Evolutionary conservation across 1,139 yeast genomes (phyloP).

Genomic region (Pichia sp.): DNA sequence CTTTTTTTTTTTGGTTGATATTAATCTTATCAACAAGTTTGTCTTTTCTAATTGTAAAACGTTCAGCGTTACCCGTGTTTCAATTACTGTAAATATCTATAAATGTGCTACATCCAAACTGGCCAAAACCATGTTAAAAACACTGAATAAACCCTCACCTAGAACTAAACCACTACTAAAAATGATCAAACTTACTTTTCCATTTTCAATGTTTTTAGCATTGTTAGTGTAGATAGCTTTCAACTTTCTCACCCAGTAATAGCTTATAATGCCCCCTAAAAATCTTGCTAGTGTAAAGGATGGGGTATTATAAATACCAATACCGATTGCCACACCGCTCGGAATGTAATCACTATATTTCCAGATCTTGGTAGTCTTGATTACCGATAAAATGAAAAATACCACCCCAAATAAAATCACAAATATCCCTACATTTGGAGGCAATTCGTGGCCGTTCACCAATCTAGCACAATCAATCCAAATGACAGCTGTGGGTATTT

Average conservation of each 20-base stretch:
- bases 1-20: too few species aligned
- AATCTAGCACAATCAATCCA: conserved; percentile 96
- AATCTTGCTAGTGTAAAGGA: conserved; percentile 90
- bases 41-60: too few species aligned
- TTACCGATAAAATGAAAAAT: conserved; percentile 61
- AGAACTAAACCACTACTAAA: conserved; percentile 86
- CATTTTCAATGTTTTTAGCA: conserved; percentile 10
- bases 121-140: conserved; percentile 70
- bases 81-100: too few species aligned
- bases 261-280: conserved; percentile 75
- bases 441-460: conserved; percentile 87
- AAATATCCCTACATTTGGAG: conserved; percentile 64
- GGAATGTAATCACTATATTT: conserved; percentile 47
- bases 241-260: conserved; percentile 42
- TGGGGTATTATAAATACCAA: conserved; percentile 91
- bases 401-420: conserved; percentile 58
- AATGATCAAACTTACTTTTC: conserved; percentile 66
- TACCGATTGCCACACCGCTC: conserved; percentile 94
- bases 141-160: conserved; percentile 90
- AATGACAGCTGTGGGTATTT: conserved; percentile 90
- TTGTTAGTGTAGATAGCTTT: conserved; percentile 14
- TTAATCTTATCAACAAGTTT: too few species aligned
- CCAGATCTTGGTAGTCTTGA: conserved; percentile 45
- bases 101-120: conserved; percentile 44
- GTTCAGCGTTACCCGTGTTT: too few species aligned